Conservation (phyloP, 352 stramenopile genomes). For the Peronosclerospora sorghi region DNA sequence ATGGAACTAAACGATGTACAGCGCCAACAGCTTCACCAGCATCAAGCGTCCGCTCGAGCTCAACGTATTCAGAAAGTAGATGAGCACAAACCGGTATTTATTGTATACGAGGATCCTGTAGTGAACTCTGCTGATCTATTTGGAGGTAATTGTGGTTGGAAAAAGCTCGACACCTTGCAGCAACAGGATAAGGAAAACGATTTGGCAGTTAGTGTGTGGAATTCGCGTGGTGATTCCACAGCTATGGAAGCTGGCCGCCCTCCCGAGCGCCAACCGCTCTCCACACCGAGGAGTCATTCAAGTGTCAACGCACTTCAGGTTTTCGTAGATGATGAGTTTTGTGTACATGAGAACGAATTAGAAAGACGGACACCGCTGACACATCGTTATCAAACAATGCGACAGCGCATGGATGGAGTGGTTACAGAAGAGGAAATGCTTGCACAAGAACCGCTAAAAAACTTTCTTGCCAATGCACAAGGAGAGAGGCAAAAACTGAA, state of each 20-base stretch:
- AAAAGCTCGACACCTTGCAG: constrained; percentile 42
- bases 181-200: constrained; percentile 81
- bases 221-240: constrained; percentile 6
- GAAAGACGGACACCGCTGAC: constrained; percentile 25
- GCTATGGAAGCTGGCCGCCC: constrained; percentile 1
- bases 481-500: constrained; percentile 11
- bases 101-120: constrained; percentile 61
- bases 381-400: constrained; percentile 50
- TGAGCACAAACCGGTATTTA: constrained; percentile 78
- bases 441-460: constrained; percentile 64
- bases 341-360: constrained; percentile 10
- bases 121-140: constrained; percentile 44
- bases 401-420: constrained; percentile 56
- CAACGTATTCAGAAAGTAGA: constrained; percentile 51
- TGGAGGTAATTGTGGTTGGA: constrained; percentile 52
- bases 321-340: constrained; percentile 72
- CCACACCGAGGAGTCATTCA: constrained; percentile 2
- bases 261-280: constrained; percentile 1
- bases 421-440: constrained; percentile 71
- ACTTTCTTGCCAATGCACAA: constrained; percentile 34
- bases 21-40: constrained; percentile 53
- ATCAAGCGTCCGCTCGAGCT: constrained; percentile 39
- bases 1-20: constrained; percentile 41
- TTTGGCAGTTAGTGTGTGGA: constrained; percentile 39
- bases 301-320: constrained; percentile 40